Percentiles rank a stretch among this genome's conserved stretches.
Conservation (phyloP, 2,329 filamentous ascomycete species). For the Ophiocordyceps robertsii region DNA sequence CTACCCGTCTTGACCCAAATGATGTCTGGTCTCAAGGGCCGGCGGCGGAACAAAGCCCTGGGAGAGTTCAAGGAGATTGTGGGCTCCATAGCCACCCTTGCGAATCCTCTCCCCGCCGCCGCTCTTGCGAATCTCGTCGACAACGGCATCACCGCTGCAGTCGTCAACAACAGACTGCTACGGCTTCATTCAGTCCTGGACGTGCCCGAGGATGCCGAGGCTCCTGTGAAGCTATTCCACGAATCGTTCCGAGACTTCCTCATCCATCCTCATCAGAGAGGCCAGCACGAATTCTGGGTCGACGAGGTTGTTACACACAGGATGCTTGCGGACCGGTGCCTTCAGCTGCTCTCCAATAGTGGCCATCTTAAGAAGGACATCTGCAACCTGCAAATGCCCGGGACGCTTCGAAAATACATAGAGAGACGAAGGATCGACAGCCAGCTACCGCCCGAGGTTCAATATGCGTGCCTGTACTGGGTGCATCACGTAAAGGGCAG, state of each 20-base stretch:
- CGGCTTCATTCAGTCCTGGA: conserved; percentile 20
- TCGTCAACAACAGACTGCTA: conserved; percentile 10
- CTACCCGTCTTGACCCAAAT: conserved; percentile 6
- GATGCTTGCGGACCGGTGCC: conserved; percentile 3
- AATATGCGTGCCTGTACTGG: conserved; percentile 26
- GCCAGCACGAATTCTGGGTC: conserved; percentile 5
- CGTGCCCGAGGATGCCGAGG: conserved; percentile 9
- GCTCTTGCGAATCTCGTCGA: conserved; percentile 14
- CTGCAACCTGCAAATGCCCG: conserved; percentile 5
- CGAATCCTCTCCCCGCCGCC: conserved; percentile 14
- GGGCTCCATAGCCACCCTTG: conserved; percentile 16
- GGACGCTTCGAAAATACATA: not conserved
- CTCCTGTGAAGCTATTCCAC: conserved; percentile 17
- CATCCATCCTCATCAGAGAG: conserved; percentile 9
- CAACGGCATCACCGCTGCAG: conserved; percentile 1
- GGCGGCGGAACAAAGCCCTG: conserved; percentile 3
- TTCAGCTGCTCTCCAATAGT: conserved; percentile 11
- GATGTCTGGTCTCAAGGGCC: not conserved
- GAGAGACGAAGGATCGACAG: not conserved
- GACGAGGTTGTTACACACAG: conserved; percentile 2
- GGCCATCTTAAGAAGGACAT: conserved; percentile 14
- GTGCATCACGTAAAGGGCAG: conserved; percentile 15
- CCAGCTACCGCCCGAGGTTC: conserved; percentile 8
- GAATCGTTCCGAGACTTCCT: conserved; percentile 22
- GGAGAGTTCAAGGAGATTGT: conserved; percentile 15